Evolutionary conservation across 345 rosid species (phyloP).

Genomic region (Toxicodendron radicans): DNA sequence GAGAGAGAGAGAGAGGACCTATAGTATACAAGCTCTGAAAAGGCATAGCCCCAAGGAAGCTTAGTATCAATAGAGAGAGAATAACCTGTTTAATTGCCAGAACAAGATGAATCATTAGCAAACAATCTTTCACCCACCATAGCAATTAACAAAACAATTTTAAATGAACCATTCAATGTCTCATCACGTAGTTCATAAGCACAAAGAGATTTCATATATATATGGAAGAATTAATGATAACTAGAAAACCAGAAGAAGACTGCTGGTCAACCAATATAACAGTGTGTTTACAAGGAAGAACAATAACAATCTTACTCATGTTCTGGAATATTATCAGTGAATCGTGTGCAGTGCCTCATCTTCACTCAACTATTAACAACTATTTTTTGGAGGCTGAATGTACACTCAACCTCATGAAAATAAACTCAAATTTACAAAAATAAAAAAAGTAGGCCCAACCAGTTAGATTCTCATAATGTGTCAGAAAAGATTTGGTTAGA

Average conservation of each 20-base stretch:
- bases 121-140: background rate
- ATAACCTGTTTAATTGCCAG: constrained; percentile 54
- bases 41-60: constrained; percentile 65
- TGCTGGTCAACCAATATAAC: background rate
- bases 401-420: no score
- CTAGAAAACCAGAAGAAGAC: background rate
- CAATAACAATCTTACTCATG: background rate
- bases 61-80: constrained; percentile 44
- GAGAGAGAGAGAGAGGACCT: constrained; percentile 59
- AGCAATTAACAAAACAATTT: background rate
- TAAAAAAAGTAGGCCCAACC: no score
- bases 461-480: no score
- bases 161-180: background rate
- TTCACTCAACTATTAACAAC: no score
- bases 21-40: constrained; percentile 54
- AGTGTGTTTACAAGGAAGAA: background rate
- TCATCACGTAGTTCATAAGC: background rate
- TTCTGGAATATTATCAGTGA: no score
- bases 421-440: no score
- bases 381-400: no score
- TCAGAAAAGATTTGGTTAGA: no score
- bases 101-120: constrained; percentile 11
- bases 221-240: no score
- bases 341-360: no score
- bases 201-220: background rate